A percentile compares a stretch with the other conserved stretches of the same genome.
Conservation (phyloP, 2,329 filamentous ascomycete species). For the Dactylellina sp. region DNA sequence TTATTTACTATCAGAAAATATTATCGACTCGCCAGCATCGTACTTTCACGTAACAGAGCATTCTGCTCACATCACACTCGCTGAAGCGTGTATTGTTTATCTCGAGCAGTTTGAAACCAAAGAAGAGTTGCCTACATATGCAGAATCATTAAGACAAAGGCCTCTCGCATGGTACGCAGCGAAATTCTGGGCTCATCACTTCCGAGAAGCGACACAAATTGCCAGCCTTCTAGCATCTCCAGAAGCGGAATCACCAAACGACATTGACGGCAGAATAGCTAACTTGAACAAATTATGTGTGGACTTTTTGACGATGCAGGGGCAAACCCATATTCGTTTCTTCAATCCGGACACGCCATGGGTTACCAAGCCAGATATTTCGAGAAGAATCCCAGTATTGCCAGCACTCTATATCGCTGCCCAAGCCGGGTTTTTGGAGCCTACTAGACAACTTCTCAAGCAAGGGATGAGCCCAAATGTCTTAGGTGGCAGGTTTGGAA, state of each 20-base stretch:
- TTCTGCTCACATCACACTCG: slow-evolving; percentile 5
- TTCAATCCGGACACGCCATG: slow-evolving; percentile 25
- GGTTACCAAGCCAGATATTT: slow-evolving; percentile 12
- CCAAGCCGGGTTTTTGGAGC: slow-evolving; percentile 24
- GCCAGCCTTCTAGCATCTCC: not conserved
- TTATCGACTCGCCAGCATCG: slow-evolving; percentile 6
- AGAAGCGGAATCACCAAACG: not conserved
- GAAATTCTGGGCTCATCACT: slow-evolving; percentile 17
- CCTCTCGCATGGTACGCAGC: slow-evolving; percentile 20
- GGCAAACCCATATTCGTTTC: slow-evolving; percentile 17
- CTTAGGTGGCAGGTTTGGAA: slow-evolving; percentile 16
- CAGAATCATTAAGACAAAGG: not conserved
- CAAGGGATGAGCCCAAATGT: slow-evolving; percentile 13
- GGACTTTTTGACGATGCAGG: slow-evolving; percentile 15
- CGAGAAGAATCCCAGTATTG: not conserved
- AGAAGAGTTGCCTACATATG: slow-evolving; percentile 16
- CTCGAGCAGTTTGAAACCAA: slow-evolving; percentile 16
- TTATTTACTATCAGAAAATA: slow-evolving; percentile 16
- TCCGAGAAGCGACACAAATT: slow-evolving; percentile 8
- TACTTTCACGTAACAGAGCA: slow-evolving; percentile 19
- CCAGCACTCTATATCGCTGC: slow-evolving; percentile 19
- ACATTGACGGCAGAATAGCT: not conserved
- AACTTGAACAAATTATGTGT: slow-evolving; percentile 18
- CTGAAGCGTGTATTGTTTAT: slow-evolving; percentile 23
- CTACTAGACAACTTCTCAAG: slow-evolving; percentile 8